Conservation (phyloP, 1,284 basidiomycete species). For the Rhizoctonia solani region DNA sequence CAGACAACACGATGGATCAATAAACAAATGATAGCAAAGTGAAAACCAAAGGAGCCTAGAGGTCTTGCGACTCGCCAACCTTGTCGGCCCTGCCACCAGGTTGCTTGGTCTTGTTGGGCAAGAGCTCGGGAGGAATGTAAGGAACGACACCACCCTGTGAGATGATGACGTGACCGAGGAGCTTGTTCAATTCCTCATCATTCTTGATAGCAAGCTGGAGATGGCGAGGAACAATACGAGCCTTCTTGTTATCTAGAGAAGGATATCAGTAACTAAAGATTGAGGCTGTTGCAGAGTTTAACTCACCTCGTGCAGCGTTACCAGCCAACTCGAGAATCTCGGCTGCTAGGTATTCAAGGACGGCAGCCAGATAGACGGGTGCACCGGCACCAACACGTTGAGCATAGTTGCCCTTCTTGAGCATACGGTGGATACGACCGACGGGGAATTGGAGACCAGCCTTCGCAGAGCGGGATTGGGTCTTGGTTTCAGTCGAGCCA, state of each 20-base stretch:
- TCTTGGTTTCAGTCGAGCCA: constrained; percentile 53
- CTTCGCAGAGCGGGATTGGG: constrained; percentile 78
- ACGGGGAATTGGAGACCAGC: constrained; percentile 88
- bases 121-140: constrained; percentile 64
- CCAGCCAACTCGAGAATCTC: constrained; percentile 89
- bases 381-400: constrained; percentile 75
- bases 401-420: constrained; percentile 85
- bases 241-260: constrained; percentile 78
- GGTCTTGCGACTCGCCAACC: constrained; percentile 38
- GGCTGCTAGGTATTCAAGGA: constrained; percentile 82
- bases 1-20: constrained; percentile 25
- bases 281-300: constrained; percentile 37
- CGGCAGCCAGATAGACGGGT: constrained; percentile 84
- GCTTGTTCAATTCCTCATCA: constrained; percentile 81
- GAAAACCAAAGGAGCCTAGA: not conserved
- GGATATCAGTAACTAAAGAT: constrained; percentile 7
- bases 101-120: constrained; percentile 64
- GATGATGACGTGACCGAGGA: constrained; percentile 84
- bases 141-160: constrained; percentile 91
- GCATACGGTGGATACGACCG: constrained; percentile 83
- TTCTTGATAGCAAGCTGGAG: constrained; percentile 88
- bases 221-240: constrained; percentile 90
- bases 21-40: constrained; percentile 20
- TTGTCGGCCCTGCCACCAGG: constrained; percentile 57
- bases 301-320: constrained; percentile 64